Evolutionary conservation across 164 flowering plant species (phyloP).

Genomic region (Sextonia rubra): DNA sequence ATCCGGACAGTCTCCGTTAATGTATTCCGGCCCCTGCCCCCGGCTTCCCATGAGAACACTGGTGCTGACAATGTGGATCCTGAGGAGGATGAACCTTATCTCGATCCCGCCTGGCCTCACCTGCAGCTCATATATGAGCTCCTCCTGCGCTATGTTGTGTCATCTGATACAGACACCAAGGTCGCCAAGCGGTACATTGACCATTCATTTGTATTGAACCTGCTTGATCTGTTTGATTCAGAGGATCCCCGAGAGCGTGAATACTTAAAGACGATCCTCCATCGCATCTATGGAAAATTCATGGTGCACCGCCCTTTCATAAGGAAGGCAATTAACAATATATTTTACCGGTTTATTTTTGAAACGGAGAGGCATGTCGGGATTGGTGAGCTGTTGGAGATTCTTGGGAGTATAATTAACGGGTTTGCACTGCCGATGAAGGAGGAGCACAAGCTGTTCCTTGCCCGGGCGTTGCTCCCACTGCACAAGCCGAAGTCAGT

Average conservation of each 20-base stretch:
- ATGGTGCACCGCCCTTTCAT: slow-evolving; percentile 46
- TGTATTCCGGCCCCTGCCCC: slow-evolving; percentile 42
- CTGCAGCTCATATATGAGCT: slow-evolving; percentile 39
- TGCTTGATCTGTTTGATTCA: slow-evolving; percentile 38
- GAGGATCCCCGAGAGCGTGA: slow-evolving; percentile 45
- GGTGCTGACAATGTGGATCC: slow-evolving; percentile 26
- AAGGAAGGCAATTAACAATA: slow-evolving; percentile 37
- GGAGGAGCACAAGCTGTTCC: slow-evolving; percentile 45
- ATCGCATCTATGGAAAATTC: slow-evolving; percentile 41
- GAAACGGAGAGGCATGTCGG: slow-evolving; percentile 43
- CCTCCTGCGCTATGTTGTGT: slow-evolving; percentile 32
- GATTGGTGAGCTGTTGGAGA: slow-evolving; percentile 39
- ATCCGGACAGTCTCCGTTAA: slow-evolving; percentile 33
- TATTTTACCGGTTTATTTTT: slow-evolving; percentile 38
- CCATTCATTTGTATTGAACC: slow-evolving; percentile 34
- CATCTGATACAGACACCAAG: slow-evolving; percentile 36
- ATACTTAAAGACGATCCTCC: slow-evolving; percentile 35
- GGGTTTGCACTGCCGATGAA: slow-evolving; percentile 48
- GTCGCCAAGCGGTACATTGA: slow-evolving; percentile 36
- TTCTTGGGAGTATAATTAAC: slow-evolving; percentile 43
- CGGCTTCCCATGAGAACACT: slow-evolving; percentile 34
- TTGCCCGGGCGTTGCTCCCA: slow-evolving; percentile 38
- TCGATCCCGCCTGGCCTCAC: slow-evolving; percentile 40
- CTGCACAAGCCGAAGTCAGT: slow-evolving; percentile 41
- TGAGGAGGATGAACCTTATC: slow-evolving; percentile 37